Percentiles rank a stretch among this genome's conserved stretches.
These are phyloP conservation scores for Hypoxylon intermedium DNA, from an alignment of 495 filamentous ascomycete species.

Conservation along the genomic window DNA sequence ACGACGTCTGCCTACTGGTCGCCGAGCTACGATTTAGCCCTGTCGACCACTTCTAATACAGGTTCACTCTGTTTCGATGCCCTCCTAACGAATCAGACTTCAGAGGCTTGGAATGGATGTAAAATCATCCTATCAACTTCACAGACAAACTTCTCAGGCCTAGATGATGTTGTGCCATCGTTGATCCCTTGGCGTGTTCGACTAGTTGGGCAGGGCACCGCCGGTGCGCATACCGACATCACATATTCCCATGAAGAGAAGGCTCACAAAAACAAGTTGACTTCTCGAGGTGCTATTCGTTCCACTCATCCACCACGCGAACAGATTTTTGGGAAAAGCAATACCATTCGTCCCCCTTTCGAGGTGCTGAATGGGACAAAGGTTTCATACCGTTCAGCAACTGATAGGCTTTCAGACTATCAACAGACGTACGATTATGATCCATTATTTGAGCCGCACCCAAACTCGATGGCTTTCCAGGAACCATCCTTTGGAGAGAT, in stretches of 20 bases:
- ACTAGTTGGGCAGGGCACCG: constrained; percentile 42
- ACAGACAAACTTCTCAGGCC: constrained; percentile 67
- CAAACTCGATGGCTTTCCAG: constrained; percentile 46
- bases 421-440: no score
- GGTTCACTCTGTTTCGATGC: constrained; percentile 68
- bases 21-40: constrained; percentile 69
- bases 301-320: neutral
- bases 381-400: no score
- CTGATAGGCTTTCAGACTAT: no score
- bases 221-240: constrained; percentile 8
- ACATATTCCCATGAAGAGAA: neutral
- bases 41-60: constrained; percentile 63
- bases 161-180: constrained; percentile 64
- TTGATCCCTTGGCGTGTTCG: constrained; percentile 68
- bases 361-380: no score
- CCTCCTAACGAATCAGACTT: constrained; percentile 67
- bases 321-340: constrained; percentile 42
- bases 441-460: no score
- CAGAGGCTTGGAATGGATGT: constrained; percentile 72
- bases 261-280: neutral
- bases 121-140: constrained; percentile 72
- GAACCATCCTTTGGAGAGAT: constrained; percentile 55
- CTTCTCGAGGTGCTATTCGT: neutral
- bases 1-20: constrained; percentile 67
- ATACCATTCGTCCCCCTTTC: neutral